Percentiles rank a stretch among this genome's conserved stretches.
phyloP scores from a whole-genome alignment of 208 protist species.

The Acanthamoeba sp. region DNA sequence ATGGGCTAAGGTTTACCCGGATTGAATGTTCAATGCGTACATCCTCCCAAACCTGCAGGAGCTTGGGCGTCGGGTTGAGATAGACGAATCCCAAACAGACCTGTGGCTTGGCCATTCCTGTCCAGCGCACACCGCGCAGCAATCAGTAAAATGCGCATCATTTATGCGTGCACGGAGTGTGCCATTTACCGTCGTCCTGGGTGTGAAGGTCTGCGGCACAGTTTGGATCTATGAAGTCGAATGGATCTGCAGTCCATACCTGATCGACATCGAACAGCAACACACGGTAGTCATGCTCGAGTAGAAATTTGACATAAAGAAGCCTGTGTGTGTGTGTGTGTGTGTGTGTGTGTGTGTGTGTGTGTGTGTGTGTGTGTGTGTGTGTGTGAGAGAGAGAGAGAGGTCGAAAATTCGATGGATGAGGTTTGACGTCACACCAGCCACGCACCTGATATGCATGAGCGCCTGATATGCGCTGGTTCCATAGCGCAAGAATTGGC shows the following conservation, averaged over 20 bases:
- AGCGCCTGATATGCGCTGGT: background rate
- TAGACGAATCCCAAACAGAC: background rate
- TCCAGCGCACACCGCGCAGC: background rate
- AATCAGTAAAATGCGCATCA: too few species aligned
- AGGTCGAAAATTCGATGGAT: too few species aligned
- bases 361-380: too few species aligned
- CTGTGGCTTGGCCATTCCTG: background rate
- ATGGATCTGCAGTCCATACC: background rate
- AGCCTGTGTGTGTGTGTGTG: background rate
- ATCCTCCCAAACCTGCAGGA: background rate
- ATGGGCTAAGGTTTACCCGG: too few species aligned
- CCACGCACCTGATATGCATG: background rate
- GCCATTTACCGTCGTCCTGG: background rate
- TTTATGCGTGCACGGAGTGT: too few species aligned
- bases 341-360: too few species aligned
- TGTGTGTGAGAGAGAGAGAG: too few species aligned
- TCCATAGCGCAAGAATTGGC: background rate
- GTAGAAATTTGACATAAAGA: background rate
- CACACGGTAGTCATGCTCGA: background rate
- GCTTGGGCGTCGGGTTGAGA: background rate
- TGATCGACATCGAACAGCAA: constrained; percentile 20
- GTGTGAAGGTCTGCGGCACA: background rate
- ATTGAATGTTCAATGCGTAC: background rate
- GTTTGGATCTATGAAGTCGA: background rate
- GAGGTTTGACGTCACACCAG: background rate